Evolutionary conservation across 371 early-diverging fungal genomes (phyloP), one percentile per base, ranked within the genome.

Genomic region (Actinomortierella ambigua): DNA sequence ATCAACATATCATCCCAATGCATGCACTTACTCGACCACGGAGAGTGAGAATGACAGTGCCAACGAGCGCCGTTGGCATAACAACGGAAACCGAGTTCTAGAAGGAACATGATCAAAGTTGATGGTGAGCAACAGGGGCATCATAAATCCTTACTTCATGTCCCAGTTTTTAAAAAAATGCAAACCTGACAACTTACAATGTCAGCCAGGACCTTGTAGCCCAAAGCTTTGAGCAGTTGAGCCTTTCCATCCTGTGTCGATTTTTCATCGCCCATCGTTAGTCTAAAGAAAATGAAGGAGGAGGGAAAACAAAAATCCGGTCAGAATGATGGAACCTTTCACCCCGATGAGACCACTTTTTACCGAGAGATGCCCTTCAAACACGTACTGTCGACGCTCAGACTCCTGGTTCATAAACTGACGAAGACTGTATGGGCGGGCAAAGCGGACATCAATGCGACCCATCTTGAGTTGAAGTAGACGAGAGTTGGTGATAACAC

Each of bases 31-130:
- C 90, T 49, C 94, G 80, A 20, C 95, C 95, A 69, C 95, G 85
- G 24, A 95, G 76, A 0, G 95, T 94, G 52, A 94, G 63, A 20
- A 94, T 80, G 7, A 92, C 86, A 0, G 95, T 93, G 11, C 93
- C 93, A 3, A 94, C 81, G 41, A 94, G 77, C 5, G 93, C 93
- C 2, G 94, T 92, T 1, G 95, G 94, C 94, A 93, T 95, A 8
- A 93, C 88, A 29, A 93, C 93, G 1, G 86, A 81, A 43, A 84
- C 80, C 2, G 81, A 66, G 65, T 88, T 90, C 83, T 84, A 61
- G 41, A 49, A 5, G 18, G 27, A 39, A 17, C 43, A 76, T 65
- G 40, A 65, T 75, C 76, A 66, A 81, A 80, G 42, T 54, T 9
- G 13, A 27, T 50, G 13, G 50, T 9, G 14, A 28, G 11, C 18